phyloP scores from a whole-genome alignment of 345 rosid species.

The Mallotus nudiflorus region DNA sequence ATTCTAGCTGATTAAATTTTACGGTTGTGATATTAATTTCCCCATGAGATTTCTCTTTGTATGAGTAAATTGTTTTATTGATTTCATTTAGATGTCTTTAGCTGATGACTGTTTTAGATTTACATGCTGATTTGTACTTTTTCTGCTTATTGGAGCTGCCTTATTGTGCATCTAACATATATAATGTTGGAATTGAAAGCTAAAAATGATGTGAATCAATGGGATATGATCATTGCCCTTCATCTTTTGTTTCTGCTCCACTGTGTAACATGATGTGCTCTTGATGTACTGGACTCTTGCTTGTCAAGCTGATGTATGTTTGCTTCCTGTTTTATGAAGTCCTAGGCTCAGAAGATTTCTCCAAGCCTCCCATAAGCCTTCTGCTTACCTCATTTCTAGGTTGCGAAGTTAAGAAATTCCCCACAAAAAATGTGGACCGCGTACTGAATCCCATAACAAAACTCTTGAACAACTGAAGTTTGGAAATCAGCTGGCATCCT shows the following conservation, averaged over 20 bases:
- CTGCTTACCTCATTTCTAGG: slow-evolving; percentile 3
- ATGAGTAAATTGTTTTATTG: too few relatives aligned
- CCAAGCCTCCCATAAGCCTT: slow-evolving; percentile 12
- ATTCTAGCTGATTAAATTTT: too few relatives aligned
- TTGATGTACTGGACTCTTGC: too few relatives aligned
- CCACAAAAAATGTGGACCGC: slow-evolving; percentile 1
- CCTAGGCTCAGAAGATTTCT: slow-evolving; percentile 23
- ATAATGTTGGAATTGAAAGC: background rate
- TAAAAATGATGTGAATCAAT: too few relatives aligned
- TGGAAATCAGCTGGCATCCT: background rate
- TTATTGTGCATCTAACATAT: too few relatives aligned
- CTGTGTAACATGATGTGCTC: too few relatives aligned
- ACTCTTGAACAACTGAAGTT: slow-evolving; percentile 1
- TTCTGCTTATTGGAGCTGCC: too few relatives aligned
- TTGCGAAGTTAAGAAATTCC: background rate
- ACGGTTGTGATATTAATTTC: background rate
- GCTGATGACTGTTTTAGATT: too few relatives aligned
- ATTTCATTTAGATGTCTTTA: too few relatives aligned
- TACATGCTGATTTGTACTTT: background rate
- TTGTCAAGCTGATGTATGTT: background rate
- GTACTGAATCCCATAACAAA: background rate
- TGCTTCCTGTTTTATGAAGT: slow-evolving; percentile 6
- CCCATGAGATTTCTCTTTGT: background rate
- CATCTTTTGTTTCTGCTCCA: too few relatives aligned
- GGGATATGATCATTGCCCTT: too few relatives aligned